Conservation (phyloP, 2,329 filamentous ascomycete genomes). For the Cladophialophora carrionii region DNA sequence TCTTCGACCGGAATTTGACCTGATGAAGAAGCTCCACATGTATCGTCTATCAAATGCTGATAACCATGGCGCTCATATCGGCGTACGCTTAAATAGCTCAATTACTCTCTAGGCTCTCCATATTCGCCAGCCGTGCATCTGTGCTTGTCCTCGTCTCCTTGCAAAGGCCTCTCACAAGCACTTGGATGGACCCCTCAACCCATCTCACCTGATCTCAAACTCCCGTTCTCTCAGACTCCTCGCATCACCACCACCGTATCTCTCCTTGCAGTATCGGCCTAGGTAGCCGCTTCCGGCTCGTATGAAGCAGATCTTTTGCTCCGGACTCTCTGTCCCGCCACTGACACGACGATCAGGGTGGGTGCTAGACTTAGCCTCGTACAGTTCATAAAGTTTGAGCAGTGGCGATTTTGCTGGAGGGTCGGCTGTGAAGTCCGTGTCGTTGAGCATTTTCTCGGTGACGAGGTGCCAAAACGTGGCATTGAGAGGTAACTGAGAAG, state of each 20-base stretch:
- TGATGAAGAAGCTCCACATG: background rate
- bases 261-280: constrained; percentile 26
- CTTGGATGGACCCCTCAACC: background rate
- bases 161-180: background rate
- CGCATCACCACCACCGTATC: constrained; percentile 14
- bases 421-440: constrained; percentile 16
- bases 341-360: constrained; percentile 34
- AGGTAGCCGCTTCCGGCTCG: constrained; percentile 38
- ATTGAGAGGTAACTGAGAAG: constrained; percentile 38
- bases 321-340: constrained; percentile 26
- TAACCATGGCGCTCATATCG: background rate
- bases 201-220: constrained; percentile 10
- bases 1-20: background rate
- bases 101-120: background rate
- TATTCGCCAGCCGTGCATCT: background rate
- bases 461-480: constrained; percentile 41
- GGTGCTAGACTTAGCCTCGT: constrained; percentile 40
- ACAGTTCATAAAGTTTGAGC: constrained; percentile 39
- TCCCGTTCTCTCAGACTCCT: constrained; percentile 4
- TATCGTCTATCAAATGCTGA: background rate
- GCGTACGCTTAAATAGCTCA: background rate
- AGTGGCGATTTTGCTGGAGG: constrained; percentile 17
- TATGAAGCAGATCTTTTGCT: constrained; percentile 41
- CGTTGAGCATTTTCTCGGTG: constrained; percentile 39
- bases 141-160: background rate